Percentiles rank a stretch among this genome's conserved stretches.
phyloP scores from a whole-genome alignment of 441 rosid genomes.

The Theobroma grandiflorum region DNA sequence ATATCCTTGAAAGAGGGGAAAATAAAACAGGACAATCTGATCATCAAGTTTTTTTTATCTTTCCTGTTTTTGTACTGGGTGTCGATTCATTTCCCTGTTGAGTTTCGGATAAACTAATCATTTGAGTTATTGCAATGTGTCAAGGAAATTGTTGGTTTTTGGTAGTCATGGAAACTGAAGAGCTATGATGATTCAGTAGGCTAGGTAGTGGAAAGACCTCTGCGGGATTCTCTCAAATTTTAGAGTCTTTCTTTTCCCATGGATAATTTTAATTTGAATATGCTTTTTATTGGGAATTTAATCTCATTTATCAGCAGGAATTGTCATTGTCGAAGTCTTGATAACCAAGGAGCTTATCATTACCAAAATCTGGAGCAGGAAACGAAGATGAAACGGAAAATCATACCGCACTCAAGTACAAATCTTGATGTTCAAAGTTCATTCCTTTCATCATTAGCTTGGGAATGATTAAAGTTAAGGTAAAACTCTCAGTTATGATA shows the following conservation, averaged over 20 bases:
- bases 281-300: too few relatives aligned
- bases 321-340: too few relatives aligned
- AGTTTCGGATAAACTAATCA: conserved; percentile 10
- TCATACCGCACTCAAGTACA: conserved; percentile 26
- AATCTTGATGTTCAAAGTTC: conserved; percentile 24
- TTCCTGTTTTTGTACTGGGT: neutral
- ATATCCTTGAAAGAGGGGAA: neutral
- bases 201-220: neutral
- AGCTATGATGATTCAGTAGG: conserved; percentile 3
- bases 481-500: conserved; percentile 11
- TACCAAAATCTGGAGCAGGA: neutral
- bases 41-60: neutral
- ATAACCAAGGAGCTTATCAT: neutral
- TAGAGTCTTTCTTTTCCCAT: too few relatives aligned
- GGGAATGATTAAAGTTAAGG: conserved; percentile 6
- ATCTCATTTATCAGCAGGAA: too few relatives aligned
- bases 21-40: neutral
- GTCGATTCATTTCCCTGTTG: neutral
- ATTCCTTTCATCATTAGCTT: conserved; percentile 33
- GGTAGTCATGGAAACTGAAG: neutral
- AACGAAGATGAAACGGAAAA: neutral
- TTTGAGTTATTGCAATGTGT: conserved; percentile 20
- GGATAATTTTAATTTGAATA: neutral
- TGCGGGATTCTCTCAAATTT: neutral
- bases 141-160: neutral